Percentiles rank a stretch among this genome's conserved stretches.
These are phyloP conservation scores for Pseudomassariella vexata DNA, from an alignment of 2,329 filamentous ascomycete species.

Conservation along the genomic window DNA sequence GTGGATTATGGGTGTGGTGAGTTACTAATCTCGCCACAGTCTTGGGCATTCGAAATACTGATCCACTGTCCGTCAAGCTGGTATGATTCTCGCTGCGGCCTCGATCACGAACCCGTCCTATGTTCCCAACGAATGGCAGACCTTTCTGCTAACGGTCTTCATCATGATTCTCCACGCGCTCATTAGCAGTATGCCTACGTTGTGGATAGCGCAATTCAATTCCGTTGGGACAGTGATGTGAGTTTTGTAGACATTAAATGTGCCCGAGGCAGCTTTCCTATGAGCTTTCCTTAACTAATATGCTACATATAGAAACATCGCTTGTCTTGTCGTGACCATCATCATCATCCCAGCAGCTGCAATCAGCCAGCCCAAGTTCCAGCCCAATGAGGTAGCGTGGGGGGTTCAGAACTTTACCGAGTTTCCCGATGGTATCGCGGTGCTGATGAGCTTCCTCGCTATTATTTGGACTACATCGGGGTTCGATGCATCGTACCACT, in stretches of 20 bases:
- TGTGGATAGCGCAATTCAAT: conserved; percentile 66
- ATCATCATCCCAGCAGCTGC: conserved; percentile 60
- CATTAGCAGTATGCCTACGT: conserved; percentile 66
- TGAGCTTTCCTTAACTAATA: too few species aligned
- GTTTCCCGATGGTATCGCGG: conserved; percentile 60
- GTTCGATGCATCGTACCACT: conserved; percentile 62
- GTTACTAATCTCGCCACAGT: too few species aligned
- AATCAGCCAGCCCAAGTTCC: conserved; percentile 44
- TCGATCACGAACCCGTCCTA: conserved; percentile 65
- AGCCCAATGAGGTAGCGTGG: conserved; percentile 50
- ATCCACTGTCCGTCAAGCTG: conserved; percentile 25
- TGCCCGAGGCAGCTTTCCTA: too few species aligned
- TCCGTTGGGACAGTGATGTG: conserved; percentile 62
- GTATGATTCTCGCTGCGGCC: conserved; percentile 66
- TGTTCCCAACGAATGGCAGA: conserved; percentile 58
- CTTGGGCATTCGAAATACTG: not conserved
- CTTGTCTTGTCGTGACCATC: conserved; percentile 59
- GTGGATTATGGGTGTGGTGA: conserved; percentile 26
- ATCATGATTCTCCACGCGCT: conserved; percentile 63
- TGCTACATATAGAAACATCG: too few species aligned
- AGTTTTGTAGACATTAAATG: too few species aligned
- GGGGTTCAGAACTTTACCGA: conserved; percentile 60
- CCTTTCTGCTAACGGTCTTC: conserved; percentile 60
- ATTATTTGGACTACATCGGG: conserved; percentile 29
- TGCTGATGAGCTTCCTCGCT: conserved; percentile 60